These are phyloP conservation scores for Claviceps monticola DNA, from an alignment of 2,329 filamentous ascomycete species.

Conservation along the genomic window DNA sequence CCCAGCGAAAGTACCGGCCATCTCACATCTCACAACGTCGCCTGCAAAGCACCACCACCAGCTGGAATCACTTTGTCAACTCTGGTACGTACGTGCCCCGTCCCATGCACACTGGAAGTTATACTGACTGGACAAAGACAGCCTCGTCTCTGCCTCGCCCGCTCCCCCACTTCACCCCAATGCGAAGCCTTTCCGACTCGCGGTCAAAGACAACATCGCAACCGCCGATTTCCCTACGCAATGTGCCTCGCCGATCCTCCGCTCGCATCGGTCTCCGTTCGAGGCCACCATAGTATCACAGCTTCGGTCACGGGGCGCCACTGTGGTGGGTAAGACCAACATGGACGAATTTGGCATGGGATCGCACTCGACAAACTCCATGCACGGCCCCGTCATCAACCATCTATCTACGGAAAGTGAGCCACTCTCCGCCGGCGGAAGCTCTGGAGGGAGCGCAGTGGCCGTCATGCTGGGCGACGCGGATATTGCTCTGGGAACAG, in stretches of 20 bases:
- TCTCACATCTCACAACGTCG: constrained; percentile 11
- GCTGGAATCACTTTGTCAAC: constrained; percentile 24
- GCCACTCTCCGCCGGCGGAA: constrained; percentile 62
- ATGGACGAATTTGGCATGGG: constrained; percentile 97
- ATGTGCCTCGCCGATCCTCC: constrained; percentile 65
- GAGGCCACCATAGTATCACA: constrained; percentile 67
- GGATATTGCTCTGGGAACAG: constrained; percentile 66
- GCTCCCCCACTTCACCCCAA: constrained; percentile 10
- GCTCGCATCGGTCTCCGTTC: constrained; percentile 60
- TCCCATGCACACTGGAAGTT: background rate
- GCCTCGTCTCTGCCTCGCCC: constrained; percentile 1
- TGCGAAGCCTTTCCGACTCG: constrained; percentile 30
- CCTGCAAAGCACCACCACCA: constrained; percentile 13
- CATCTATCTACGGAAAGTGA: constrained; percentile 20
- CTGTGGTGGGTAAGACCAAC: constrained; percentile 69
- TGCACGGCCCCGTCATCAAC: constrained; percentile 50
- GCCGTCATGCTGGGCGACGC: constrained; percentile 53
- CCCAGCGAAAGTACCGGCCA: background rate
- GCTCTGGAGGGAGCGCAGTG: constrained; percentile 85
- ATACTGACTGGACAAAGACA: constrained; percentile 1
- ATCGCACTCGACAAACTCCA: constrained; percentile 62
- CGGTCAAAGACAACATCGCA: constrained; percentile 68
- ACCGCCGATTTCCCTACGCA: constrained; percentile 57
- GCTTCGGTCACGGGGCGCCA: constrained; percentile 47
- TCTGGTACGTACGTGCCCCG: constrained; percentile 12